A percentile compares a stretch with the other conserved stretches of the same genome.
These are phyloP conservation scores for Aspergillus fumigatus DNA, from an alignment of 2,329 filamentous ascomycete genomes.

Conservation along the genomic window DNA sequence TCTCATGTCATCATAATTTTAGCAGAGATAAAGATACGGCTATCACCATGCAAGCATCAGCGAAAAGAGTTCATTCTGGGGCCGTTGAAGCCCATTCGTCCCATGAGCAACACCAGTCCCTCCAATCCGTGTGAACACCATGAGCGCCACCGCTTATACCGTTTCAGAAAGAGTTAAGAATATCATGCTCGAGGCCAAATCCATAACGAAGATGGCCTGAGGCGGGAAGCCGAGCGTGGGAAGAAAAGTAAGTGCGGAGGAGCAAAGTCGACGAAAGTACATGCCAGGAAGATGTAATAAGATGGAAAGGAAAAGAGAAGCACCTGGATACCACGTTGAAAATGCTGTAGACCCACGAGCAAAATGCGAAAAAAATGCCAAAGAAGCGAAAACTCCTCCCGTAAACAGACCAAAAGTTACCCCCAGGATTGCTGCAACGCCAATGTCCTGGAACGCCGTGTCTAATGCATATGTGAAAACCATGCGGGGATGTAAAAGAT, in stretches of 20 bases:
- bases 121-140: constrained; percentile 23
- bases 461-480: constrained; percentile 29
- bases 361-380: constrained; percentile 30
- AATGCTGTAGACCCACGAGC: constrained; percentile 19
- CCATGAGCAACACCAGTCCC: constrained; percentile 19
- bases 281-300: constrained; percentile 18
- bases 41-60: constrained; percentile 6
- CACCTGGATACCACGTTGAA: constrained; percentile 15
- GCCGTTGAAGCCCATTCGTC: constrained; percentile 1
- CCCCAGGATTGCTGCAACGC: constrained; percentile 21
- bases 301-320: constrained; percentile 9
- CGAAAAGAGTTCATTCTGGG: constrained; percentile 2
- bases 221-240: constrained; percentile 6
- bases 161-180: constrained; percentile 10
- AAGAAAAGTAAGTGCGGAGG: constrained; percentile 6
- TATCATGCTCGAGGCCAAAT: neutral
- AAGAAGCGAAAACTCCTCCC: constrained; percentile 21
- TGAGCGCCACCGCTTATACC: constrained; percentile 30
- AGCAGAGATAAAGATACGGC: constrained; percentile 8
- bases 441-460: constrained; percentile 28
- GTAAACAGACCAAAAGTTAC: constrained; percentile 22
- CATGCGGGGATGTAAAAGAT: constrained; percentile 11
- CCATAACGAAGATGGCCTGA: constrained; percentile 7
- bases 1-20: constrained; percentile 27
- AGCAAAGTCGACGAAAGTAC: constrained; percentile 13